These are phyloP conservation scores for Smallanthus sonchifolius DNA, from an alignment of 129 eudicot species.

Conservation along the genomic window DNA sequence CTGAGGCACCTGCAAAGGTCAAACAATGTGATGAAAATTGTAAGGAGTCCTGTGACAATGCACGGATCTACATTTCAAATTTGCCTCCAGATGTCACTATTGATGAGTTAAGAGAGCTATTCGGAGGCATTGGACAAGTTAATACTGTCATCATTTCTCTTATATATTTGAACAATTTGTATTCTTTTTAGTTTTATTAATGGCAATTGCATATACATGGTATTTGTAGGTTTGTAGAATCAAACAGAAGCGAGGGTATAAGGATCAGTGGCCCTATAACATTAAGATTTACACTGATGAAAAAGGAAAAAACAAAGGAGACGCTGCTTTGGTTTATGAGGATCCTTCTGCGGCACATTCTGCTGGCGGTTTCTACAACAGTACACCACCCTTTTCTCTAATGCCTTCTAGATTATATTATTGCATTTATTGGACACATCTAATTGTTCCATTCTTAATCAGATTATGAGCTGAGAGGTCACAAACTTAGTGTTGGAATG, in stretches of 20 bases:
- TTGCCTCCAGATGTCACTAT: slow-evolving; percentile 85
- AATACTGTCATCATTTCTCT: slow-evolving; percentile 17
- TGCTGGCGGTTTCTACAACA: slow-evolving; percentile 83
- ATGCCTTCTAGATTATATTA: background rate
- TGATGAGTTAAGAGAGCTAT: slow-evolving; percentile 79
- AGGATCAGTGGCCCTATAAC: slow-evolving; percentile 99
- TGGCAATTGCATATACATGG: background rate
- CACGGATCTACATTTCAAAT: slow-evolving; percentile 91
- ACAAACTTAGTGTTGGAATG: slow-evolving; percentile 82
- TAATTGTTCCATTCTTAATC: background rate
- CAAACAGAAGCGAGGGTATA: slow-evolving; percentile 92
- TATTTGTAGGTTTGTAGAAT: slow-evolving; percentile 72
- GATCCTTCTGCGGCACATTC: slow-evolving; percentile 98
- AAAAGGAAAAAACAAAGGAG: slow-evolving; percentile 84
- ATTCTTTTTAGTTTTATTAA: background rate
- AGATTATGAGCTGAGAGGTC: slow-evolving; percentile 81
- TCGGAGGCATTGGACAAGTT: slow-evolving; percentile 95
- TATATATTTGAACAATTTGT: background rate
- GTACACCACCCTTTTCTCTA: slow-evolving; percentile 30
- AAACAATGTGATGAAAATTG: slow-evolving; percentile 97
- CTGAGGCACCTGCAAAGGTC: slow-evolving; percentile 57
- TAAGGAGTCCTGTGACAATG: slow-evolving; percentile 76
- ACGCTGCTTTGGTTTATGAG: slow-evolving; percentile 82
- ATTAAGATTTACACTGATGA: slow-evolving; percentile 91
- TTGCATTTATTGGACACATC: background rate